phyloP scores from a whole-genome alignment of 768 basidiomycete species.

The Tricholoma terreum region DNA sequence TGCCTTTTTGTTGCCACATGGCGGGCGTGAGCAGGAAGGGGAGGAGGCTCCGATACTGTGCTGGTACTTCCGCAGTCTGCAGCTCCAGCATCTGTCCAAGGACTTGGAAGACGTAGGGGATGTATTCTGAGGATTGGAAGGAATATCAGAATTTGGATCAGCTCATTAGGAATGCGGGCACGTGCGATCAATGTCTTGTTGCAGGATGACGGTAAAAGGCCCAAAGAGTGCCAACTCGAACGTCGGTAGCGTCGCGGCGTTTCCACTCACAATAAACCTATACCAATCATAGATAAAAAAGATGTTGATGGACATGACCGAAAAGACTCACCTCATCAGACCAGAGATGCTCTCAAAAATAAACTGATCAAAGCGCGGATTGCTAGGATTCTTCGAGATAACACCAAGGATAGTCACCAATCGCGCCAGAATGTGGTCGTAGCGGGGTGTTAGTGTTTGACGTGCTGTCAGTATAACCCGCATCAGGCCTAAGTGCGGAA shows the following conservation, averaged over 20 bases:
- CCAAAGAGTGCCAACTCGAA: slow-evolving; percentile 85
- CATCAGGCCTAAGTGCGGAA: slow-evolving; percentile 69
- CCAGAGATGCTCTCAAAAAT: slow-evolving; percentile 97
- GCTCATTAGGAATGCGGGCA: neutral
- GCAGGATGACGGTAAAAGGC: slow-evolving; percentile 83
- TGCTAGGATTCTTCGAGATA: slow-evolving; percentile 94
- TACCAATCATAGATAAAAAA: neutral
- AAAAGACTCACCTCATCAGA: slow-evolving; percentile 68
- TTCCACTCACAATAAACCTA: slow-evolving; percentile 79
- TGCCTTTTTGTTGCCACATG: slow-evolving; percentile 92
- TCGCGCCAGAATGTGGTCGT: slow-evolving; percentile 61
- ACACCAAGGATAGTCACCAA: slow-evolving; percentile 82
- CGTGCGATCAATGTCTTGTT: slow-evolving; percentile 91
- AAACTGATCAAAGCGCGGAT: slow-evolving; percentile 97
- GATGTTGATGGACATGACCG: neutral
- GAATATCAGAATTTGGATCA: neutral
- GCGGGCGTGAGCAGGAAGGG: slow-evolving; percentile 81
- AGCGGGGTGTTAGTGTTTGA: slow-evolving; percentile 67
- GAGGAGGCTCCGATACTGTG: slow-evolving; percentile 74
- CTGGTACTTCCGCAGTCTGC: slow-evolving; percentile 63
- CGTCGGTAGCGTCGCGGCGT: slow-evolving; percentile 58
- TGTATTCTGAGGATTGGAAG: slow-evolving; percentile 65
- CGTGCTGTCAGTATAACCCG: slow-evolving; percentile 89
- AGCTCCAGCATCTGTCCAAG: slow-evolving; percentile 93
- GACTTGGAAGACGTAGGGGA: slow-evolving; percentile 96